Evolutionary conservation across 2,329 filamentous ascomycete genomes (phyloP).

Genomic region (Akanthomyces uredinophilus): DNA sequence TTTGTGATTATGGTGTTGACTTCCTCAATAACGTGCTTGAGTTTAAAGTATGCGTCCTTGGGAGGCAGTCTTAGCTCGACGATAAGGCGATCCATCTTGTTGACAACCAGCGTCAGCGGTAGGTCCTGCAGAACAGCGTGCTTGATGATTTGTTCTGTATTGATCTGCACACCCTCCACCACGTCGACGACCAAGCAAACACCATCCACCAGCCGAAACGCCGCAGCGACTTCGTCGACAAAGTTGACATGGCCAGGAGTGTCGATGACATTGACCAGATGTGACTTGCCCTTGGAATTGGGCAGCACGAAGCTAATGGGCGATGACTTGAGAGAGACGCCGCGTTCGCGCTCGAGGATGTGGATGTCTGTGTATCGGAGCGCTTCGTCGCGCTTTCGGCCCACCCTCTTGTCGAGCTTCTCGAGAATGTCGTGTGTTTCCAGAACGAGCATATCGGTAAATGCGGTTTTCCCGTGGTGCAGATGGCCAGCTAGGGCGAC

Average conservation of each 20-base stretch:
- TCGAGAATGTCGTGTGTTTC: constrained; percentile 88
- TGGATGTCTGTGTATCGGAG: constrained; percentile 93
- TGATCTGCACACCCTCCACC: constrained; percentile 97
- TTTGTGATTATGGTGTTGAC: constrained; percentile 95
- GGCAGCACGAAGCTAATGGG: constrained; percentile 93
- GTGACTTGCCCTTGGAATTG: constrained; percentile 86
- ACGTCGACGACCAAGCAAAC: constrained; percentile 92
- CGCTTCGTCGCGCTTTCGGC: constrained; percentile 80
- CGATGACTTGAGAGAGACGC: constrained; percentile 84
- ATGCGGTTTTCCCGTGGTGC: constrained; percentile 95
- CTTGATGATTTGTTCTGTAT: constrained; percentile 95
- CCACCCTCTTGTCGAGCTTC: constrained; percentile 72
- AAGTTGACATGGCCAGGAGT: constrained; percentile 98
- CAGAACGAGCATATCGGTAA: constrained; percentile 96
- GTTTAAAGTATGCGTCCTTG: constrained; percentile 95
- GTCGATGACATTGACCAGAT: constrained; percentile 90
- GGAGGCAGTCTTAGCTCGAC: constrained; percentile 91
- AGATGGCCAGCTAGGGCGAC: constrained; percentile 87
- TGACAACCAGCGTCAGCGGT: constrained; percentile 84
- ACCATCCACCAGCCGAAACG: constrained; percentile 82
- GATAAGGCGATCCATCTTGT: constrained; percentile 96
- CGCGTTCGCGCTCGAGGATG: constrained; percentile 80
- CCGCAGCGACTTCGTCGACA: constrained; percentile 90
- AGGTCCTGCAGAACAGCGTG: constrained; percentile 88
- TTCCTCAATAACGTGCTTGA: constrained; percentile 97